Evolutionary conservation across 2,329 filamentous ascomycete species (phyloP).

Genomic region (Acrocalymma vagum): DNA sequence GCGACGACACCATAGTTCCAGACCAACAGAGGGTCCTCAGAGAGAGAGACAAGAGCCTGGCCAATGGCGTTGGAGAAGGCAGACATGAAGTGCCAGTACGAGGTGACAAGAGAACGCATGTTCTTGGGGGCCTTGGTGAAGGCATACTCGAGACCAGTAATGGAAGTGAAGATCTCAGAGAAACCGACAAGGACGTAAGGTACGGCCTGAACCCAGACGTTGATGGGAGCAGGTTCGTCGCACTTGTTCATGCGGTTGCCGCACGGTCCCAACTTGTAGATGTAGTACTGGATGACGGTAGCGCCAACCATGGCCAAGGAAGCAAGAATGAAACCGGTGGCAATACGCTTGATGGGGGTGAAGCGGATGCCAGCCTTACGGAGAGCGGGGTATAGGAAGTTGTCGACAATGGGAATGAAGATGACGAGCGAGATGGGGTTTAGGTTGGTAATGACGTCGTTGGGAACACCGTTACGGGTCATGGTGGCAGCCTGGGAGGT

Average conservation of each 20-base stretch:
- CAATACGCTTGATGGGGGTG: conserved; percentile 63
- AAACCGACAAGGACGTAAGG: conserved; percentile 63
- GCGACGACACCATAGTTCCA: conserved; percentile 77
- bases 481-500: conserved; percentile 65
- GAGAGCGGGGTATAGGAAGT: conserved; percentile 60
- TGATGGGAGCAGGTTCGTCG: conserved; percentile 66
- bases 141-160: conserved; percentile 76
- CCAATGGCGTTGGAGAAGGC: conserved; percentile 75
- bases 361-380: conserved; percentile 58
- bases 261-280: conserved; percentile 71
- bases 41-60: conserved; percentile 71
- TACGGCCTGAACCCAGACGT: conserved; percentile 65
- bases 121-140: conserved; percentile 81
- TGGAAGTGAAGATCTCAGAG: conserved; percentile 65
- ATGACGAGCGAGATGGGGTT: conserved; percentile 63
- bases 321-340: conserved; percentile 59
- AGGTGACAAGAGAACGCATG: conserved; percentile 79
- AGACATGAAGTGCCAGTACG: conserved; percentile 74
- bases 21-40: conserved; percentile 70
- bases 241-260: conserved; percentile 65
- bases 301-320: conserved; percentile 59
- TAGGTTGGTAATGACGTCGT: conserved; percentile 64
- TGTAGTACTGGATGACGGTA: conserved; percentile 63
- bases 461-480: conserved; percentile 61
- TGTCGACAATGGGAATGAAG: conserved; percentile 63